Base-by-base conservation (phyloP, 345 rosid species). In the Camelina neglecta region DNA sequence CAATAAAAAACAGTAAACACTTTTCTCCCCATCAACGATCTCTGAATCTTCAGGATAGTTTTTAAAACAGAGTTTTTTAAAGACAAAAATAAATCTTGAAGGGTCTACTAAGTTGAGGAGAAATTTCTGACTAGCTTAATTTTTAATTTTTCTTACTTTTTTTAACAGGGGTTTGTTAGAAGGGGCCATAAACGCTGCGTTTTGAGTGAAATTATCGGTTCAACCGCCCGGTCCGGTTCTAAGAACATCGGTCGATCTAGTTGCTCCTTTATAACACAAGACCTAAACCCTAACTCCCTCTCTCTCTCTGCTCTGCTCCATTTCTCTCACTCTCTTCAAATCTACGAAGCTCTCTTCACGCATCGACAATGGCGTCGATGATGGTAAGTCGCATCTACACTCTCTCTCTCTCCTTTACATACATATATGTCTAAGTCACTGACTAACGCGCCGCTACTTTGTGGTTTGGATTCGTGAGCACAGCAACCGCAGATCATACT, bases 401-500 rank as follows among this genome's bases (percentile, higher is more conserved):
- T n/a, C 65, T 21, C 67, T 7, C 18, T 47, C 21, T 71, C 16
- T 33, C 4, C 55, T 2, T 2, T 24, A 54, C 48, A 44, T 44
- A 44, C 48, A 44, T 44, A 1, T 64, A 21, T 69, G 38, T 41
- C 16, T 18, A 38, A 29, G 21, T 12, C 11, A 71, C 24, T 75
- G 12, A 67, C 66, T 29, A 50, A 69, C 36, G 8, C 5, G n/a
- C 5, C 29, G 29, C 56, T 21, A 35, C 50, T 59, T 56, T 48
- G 41, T 48, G 41, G 16, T 55, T 60, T 21, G 31, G 4, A 16
- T 38, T 50, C 23, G 67, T 15, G 81, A 79, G 80, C 91, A 95
- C 91, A 95, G 99, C 99, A 93, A 88, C 98, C 98, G 51, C 98
- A 96, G 85, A 96, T 96, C 90, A 93, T 96, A 69, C 90, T 96